Conservation (phyloP, 371 early-diverging fungal genomes). For the Lichtheimia hyalospora region DNA sequence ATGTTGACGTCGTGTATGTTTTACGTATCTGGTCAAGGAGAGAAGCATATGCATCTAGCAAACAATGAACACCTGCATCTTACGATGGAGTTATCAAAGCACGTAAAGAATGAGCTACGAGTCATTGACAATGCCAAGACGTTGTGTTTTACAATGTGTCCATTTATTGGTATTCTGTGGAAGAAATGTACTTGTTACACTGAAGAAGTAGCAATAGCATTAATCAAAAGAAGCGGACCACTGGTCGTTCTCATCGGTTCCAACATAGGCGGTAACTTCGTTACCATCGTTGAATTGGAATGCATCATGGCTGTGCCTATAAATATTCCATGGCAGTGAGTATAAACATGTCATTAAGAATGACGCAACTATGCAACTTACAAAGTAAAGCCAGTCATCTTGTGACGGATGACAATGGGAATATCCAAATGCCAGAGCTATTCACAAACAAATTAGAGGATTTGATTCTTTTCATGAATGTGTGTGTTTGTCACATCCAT, state of each 20-base stretch:
- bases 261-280: constrained; percentile 53
- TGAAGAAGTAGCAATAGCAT: too few species aligned
- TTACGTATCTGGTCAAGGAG: too few species aligned
- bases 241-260: constrained; percentile 59
- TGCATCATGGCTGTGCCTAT: constrained; percentile 48
- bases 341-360: background rate
- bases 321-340: background rate
- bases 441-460: background rate
- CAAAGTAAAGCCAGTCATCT: constrained; percentile 48
- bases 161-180: too few species aligned
- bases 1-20: background rate
- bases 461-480: background rate
- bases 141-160: too few species aligned
- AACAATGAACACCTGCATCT: background rate
- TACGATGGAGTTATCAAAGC: too few species aligned
- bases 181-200: too few species aligned
- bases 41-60: background rate
- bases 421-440: constrained; percentile 53
- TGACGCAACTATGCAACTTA: constrained; percentile 18
- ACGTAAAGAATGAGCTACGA: too few species aligned
- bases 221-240: constrained; percentile 24
- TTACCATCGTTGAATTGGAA: constrained; percentile 36
- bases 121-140: too few species aligned
- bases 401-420: constrained; percentile 51
- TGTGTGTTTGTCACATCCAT: background rate